Evolutionary conservation across 2,329 filamentous ascomycete species (phyloP), one percentile per base, ranked within the genome.

Genomic region (Neonectria faginata): DNA sequence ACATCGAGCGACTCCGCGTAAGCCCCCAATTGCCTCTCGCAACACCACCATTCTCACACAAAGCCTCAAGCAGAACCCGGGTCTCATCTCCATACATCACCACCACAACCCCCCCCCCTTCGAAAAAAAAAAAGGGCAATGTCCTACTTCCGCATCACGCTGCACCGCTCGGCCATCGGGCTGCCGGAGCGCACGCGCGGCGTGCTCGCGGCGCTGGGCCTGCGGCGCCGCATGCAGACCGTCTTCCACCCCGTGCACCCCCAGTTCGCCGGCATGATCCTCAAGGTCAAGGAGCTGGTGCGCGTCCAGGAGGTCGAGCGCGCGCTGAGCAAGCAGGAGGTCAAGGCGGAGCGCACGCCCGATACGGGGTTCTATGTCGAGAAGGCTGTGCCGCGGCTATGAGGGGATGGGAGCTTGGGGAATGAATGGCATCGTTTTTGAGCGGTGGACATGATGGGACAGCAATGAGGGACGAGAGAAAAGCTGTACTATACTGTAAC

Each of bases 211-310:
- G 92, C 94, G 18, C 91, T 97, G 65, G 94, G 94, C 61, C 88
- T 97, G 68, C 92, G 90, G 74, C 92, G 92, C 78, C 92, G 94
- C 74, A 90, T 91, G 86, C 90, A 90, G 75, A 95, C 92, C 58
- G 94, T 97, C 74, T 97, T 97, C 85, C 91, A 97, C 80, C 92
- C 92, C 41, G 93, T 97, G 66, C 87, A 87, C 66, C 88, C 90
- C 45, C 89, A 93, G 71, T 89, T 93, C 67, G 94, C 94, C 10
- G 94, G 94, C 77, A 93, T 97, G 83, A 93, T 97, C 75, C 91
- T 97, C 85, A 91, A 91, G 80, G 93, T 97, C 73, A 97, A 97
- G 84, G 94, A 97, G 82, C 84, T 97, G 67, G 92, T 97, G 50
- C 85, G 88, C 58, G 93, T 97, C 39, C 84, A 89, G 70, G 94